Evolutionary conservation across 768 basidiomycete species (phyloP), one percentile per base, ranked within the genome.

Genomic region (Rickenella mellea): DNA sequence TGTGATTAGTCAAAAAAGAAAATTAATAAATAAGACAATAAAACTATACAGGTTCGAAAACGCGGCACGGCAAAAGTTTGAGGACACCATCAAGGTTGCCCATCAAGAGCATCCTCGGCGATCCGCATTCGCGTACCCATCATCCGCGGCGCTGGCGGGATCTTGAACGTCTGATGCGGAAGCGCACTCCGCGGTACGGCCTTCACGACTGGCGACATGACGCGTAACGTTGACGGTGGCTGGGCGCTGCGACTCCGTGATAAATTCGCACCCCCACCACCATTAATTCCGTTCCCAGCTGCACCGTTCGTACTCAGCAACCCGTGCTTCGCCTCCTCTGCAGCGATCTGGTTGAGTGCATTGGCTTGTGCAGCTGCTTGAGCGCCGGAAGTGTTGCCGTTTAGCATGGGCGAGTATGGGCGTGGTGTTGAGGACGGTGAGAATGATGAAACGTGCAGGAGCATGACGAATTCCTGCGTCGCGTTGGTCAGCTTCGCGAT

Each of bases 381-480:
- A 55, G 29, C 22, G 12, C 25, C 29, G n/a, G 33, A 17, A 4
- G 26, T 24, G 17, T 37, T 25, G 21, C 33, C 35, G 32, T 39
- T 55, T 21, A 67, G 59, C 60, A 77, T 66, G 7, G 85, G 82
- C 30, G 83, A 80, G 55, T 74, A 76, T 10, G 81, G 67, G 28
- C 76, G 67, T 29, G 64, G 63, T 7, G 73, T 71, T 12, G 73
- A 57, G 3, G 73, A 61, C 8, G 80, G 74, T 31, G 87, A 76
- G 50, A 86, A 78, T 0, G 84, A 87, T 6, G 90, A 89, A 36
- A 90, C 82, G 53, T 89, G 86, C 14, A 93, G 66, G 37, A 94
- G 67, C 49, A 89, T 86, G 38, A 86, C 80, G 52, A 91, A 84
- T 57, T 88, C 88, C 59, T 93, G 81, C 9, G 90, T 89, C 10